These are phyloP conservation scores for Candida nanaspora DNA, from an alignment of 805 yeast genomes.

Conservation along the genomic window DNA sequence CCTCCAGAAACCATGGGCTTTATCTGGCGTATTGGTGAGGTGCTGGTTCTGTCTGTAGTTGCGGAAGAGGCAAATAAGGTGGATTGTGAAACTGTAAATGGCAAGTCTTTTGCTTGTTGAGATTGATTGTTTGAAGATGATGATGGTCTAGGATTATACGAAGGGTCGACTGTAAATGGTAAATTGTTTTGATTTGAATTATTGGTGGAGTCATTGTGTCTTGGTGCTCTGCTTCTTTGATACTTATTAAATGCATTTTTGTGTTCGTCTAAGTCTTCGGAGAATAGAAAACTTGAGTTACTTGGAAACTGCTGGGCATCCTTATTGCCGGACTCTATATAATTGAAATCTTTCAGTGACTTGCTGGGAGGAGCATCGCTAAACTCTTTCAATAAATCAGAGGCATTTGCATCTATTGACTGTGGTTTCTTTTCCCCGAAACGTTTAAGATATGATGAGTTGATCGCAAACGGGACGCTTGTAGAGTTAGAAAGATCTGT, in stretches of 20 bases:
- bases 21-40: background rate
- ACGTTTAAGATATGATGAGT: background rate
- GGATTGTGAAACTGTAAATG: background rate
- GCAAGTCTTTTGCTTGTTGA: background rate
- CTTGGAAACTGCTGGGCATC: constrained; percentile 9
- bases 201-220: constrained; percentile 2
- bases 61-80: background rate
- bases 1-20: constrained; percentile 26
- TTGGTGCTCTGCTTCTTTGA: constrained; percentile 13
- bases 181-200: constrained; percentile 5
- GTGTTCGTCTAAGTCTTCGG: constrained; percentile 39
- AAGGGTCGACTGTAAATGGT: constrained; percentile 14
- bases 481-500: constrained; percentile 3
- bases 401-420: constrained; percentile 5
- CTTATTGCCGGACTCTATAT: constrained; percentile 32
- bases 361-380: constrained; percentile 44
- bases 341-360: constrained; percentile 40
- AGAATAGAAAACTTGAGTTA: constrained; percentile 12
- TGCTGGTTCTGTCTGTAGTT: background rate
- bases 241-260: constrained; percentile 37
- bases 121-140: background rate
- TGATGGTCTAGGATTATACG: too few relatives aligned
- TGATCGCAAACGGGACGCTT: background rate
- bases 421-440: background rate
- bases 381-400: constrained; percentile 14